Evolutionary conservation across 805 yeast species (phyloP), one percentile per base, ranked within the genome.

Genomic region (Kluyveromyces aestuarii): DNA sequence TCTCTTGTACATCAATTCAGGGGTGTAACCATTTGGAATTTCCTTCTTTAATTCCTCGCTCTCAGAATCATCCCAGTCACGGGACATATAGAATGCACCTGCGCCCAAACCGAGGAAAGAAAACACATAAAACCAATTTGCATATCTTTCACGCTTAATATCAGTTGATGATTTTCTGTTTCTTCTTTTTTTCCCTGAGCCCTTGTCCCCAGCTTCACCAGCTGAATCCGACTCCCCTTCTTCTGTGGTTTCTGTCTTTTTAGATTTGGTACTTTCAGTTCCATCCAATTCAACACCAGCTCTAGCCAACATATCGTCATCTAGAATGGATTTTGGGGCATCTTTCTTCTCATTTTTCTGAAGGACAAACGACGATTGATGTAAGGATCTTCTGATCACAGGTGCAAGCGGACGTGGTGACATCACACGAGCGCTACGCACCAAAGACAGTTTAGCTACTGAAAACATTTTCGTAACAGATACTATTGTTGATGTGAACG

Each of bases 41-140:
- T 70, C 75, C 19, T 72, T 68, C 54, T 73, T 75, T 41, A 72
- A 70, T 53, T 81, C 83, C 49, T 74, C 71, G 55, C 86, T 87
- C 54, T 84, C 95, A 44, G 73, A 81, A 27, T 78, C 81, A 52
- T 87, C 95, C 88, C 95, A 89, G 58, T 89, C 82, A 64, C 99
- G 80, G 44, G 84, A 77, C 70, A 87, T 64, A 66, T 85, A 91
- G 27, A 73, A 67, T 6, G 81, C 87, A 18, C 75, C 78, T 38
- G 81, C 81, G 9, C 75, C 50, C 35, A 70, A 61, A n/a, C 69
- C 66, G 14, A 79, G 72, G 9, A 74, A 62, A 25, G 80, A 61
- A 16, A 77, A 75, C 44, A 82, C 67, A 67, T 86, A 86, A 59
- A 85, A 80, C 69, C 83, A 70, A 62, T 82, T 85, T 49, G 95